Conservation (phyloP, 2,329 filamentous ascomycete genomes). For the Penicillium freii region DNA sequence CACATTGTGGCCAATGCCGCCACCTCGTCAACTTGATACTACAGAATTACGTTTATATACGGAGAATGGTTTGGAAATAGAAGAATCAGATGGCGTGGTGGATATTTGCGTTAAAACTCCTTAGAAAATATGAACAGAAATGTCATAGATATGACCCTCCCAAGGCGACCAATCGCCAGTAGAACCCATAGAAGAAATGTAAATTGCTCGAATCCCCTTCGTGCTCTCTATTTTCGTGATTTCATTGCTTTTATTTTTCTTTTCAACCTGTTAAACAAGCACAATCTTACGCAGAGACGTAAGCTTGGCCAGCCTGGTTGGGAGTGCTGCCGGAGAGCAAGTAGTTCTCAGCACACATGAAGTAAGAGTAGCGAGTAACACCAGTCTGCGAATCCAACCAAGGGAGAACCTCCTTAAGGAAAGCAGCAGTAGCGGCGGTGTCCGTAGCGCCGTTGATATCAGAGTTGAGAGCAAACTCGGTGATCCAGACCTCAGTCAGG, state of each 20-base stretch:
- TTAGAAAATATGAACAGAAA: background rate
- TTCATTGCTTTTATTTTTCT: background rate
- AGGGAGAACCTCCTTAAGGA: slow-evolving; percentile 39
- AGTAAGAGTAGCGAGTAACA: slow-evolving; percentile 47
- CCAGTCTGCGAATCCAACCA: slow-evolving; percentile 41
- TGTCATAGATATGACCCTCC: background rate
- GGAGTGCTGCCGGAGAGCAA: slow-evolving; percentile 29
- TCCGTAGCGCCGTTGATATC: slow-evolving; percentile 25
- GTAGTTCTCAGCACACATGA: slow-evolving; percentile 35
- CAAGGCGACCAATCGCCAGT: background rate
- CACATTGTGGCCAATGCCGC: background rate
- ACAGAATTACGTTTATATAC: background rate
- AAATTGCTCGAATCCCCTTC: background rate
- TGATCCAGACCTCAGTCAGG: slow-evolving; percentile 46
- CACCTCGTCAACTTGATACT: background rate
- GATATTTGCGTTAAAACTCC: slow-evolving; percentile 4
- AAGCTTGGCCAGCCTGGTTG: slow-evolving; percentile 33
- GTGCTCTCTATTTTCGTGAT: background rate
- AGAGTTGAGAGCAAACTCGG: slow-evolving; percentile 44
- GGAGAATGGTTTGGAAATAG: background rate
- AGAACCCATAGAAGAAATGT: background rate
- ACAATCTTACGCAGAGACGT: slow-evolving; percentile 14
- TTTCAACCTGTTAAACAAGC: background rate
- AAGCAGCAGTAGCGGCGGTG: slow-evolving; percentile 28
- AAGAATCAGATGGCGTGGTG: background rate